Evolutionary conservation across 768 basidiomycete species (phyloP).

Genomic region (Agaricus blazei): DNA sequence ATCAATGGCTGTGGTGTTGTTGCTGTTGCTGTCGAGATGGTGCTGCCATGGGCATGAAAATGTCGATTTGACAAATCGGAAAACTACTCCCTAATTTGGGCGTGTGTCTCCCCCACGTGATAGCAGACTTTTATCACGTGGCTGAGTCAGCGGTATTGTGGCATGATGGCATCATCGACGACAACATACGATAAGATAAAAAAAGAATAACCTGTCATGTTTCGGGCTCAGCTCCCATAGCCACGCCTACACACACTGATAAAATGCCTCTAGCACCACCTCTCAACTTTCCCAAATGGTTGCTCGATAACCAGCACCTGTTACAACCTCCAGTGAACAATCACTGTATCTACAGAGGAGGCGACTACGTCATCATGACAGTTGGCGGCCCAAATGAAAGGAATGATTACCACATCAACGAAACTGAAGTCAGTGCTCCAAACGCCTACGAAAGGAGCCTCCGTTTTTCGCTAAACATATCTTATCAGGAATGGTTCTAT

Average conservation of each 20-base stretch:
- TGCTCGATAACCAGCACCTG: constrained; percentile 71
- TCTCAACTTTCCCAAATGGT: constrained; percentile 88
- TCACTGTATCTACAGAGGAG: constrained; percentile 76
- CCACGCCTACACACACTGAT: background rate
- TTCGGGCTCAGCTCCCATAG: too few relatives aligned
- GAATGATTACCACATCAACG: constrained; percentile 92
- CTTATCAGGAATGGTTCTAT: constrained; percentile 94
- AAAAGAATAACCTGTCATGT: too few relatives aligned
- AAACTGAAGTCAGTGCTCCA: constrained; percentile 69
- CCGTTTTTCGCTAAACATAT: background rate
- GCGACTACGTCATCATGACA: constrained; percentile 92
- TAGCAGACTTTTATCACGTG: background rate
- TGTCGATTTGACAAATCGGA: background rate
- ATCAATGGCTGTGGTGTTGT: constrained; percentile 1
- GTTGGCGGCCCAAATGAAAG: constrained; percentile 95
- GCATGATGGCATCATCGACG: too few relatives aligned
- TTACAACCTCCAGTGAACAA: constrained; percentile 93
- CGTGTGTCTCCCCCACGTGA: constrained; percentile 8
- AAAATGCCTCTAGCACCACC: constrained; percentile 74
- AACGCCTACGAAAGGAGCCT: background rate
- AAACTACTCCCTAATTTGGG: constrained; percentile 4
- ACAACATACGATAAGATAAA: too few relatives aligned
- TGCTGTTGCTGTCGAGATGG: background rate
- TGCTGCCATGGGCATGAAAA: constrained; percentile 4
- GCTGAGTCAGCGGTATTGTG: background rate